Evolutionary conservation across 371 early-diverging fungal species (phyloP).

Genomic region (Mortierella sp.): DNA sequence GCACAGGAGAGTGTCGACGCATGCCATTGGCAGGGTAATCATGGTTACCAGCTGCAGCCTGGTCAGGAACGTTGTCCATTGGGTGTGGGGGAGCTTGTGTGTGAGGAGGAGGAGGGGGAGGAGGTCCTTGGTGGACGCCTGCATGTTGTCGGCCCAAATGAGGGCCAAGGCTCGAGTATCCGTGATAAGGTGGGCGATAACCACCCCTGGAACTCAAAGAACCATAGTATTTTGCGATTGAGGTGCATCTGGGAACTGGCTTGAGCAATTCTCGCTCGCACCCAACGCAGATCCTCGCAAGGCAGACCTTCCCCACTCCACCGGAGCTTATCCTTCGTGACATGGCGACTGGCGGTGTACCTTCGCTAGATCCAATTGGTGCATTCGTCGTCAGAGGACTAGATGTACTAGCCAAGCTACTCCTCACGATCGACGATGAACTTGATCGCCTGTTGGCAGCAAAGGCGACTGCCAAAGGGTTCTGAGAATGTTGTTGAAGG

Average conservation of each 20-base stretch:
- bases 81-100: constrained; percentile 7
- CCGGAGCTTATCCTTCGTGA: constrained; percentile 51
- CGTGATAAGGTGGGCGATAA: constrained; percentile 15
- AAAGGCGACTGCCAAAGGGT: constrained; percentile 16
- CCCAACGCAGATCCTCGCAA: constrained; percentile 51
- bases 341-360: constrained; percentile 31
- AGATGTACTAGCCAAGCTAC: constrained; percentile 9
- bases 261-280: constrained; percentile 48
- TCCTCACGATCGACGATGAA: constrained; percentile 35
- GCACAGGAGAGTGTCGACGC: constrained; percentile 30
- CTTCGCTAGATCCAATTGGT: constrained; percentile 3
- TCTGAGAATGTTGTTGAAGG: constrained; percentile 18
- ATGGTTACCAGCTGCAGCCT: constrained; percentile 6
- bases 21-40: constrained; percentile 23
- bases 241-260: constrained; percentile 38
- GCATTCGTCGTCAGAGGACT: constrained; percentile 15
- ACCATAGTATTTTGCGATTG: constrained; percentile 41
- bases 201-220: constrained; percentile 14
- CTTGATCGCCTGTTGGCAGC: constrained; percentile 35
- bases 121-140: constrained; percentile 1
- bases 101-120: neutral
- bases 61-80: constrained; percentile 13
- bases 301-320: constrained; percentile 44
- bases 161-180: constrained; percentile 26
- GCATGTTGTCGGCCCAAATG: constrained; percentile 25